Percentiles rank a stretch among this genome's conserved stretches.
phyloP scores from a whole-genome alignment of 1,284 basidiomycete species.

The Xerocomus minutiporus region DNA sequence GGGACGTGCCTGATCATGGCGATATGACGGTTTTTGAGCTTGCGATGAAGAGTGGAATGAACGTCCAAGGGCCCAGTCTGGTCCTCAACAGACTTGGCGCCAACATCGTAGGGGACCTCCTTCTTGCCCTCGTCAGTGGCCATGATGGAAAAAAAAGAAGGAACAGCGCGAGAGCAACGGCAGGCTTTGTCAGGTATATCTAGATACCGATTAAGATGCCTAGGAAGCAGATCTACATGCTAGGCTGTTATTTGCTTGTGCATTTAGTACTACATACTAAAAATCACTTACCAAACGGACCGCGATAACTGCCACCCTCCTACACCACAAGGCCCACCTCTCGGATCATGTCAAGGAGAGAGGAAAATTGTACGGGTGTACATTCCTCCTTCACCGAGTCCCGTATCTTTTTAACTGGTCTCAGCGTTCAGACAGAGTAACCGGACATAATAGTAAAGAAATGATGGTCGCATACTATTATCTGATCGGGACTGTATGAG shows the following conservation, averaged over 20 bases:
- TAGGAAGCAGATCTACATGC: background rate
- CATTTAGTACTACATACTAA: too few species aligned
- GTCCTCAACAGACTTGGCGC: constrained; percentile 6
- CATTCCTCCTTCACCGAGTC: too few species aligned
- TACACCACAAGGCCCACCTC: too few species aligned
- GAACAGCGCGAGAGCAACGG: background rate
- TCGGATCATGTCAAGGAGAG: too few species aligned
- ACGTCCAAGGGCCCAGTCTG: background rate
- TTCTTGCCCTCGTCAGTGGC: constrained; percentile 6
- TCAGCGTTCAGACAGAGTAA: too few species aligned
- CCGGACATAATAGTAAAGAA: too few species aligned
- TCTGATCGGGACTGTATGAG: too few species aligned
- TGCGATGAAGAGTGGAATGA: constrained; percentile 19
- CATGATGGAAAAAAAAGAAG: constrained; percentile 12
- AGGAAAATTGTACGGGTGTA: too few species aligned
- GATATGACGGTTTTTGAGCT: constrained; percentile 32
- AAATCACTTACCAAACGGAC: too few species aligned
- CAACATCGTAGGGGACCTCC: background rate
- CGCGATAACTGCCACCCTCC: too few species aligned
- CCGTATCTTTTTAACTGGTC: too few species aligned
- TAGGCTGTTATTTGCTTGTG: background rate
- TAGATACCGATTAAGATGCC: background rate
- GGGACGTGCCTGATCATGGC: constrained; percentile 31
- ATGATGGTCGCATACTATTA: too few species aligned
- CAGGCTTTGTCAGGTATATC: background rate